Evolutionary conservation across 1,139 yeast species (phyloP).

Genomic region (Groenewaldozyma auringiensis): DNA sequence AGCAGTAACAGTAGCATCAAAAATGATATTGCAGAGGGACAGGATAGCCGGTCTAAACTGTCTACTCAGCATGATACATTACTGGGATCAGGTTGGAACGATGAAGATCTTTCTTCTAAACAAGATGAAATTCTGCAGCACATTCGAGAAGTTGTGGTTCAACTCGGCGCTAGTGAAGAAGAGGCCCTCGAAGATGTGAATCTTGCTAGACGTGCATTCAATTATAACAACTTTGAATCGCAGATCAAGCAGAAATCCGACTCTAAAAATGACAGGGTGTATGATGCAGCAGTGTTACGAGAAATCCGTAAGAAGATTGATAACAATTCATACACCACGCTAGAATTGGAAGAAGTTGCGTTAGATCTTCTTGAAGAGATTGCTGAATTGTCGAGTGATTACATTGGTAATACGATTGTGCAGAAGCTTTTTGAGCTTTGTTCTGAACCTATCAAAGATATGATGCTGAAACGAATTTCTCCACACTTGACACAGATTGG

Average conservation of each 20-base stretch:
- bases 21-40: background rate
- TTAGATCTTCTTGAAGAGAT: slow-evolving; percentile 81
- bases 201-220: slow-evolving; percentile 21
- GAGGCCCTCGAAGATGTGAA: slow-evolving; percentile 17
- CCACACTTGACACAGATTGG: slow-evolving; percentile 88
- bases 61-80: background rate
- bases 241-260: slow-evolving; percentile 26
- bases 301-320: slow-evolving; percentile 48
- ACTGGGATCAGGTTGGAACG: background rate
- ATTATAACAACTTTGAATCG: slow-evolving; percentile 21
- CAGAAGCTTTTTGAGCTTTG: slow-evolving; percentile 78
- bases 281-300: slow-evolving; percentile 78
- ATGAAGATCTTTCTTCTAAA: slow-evolving; percentile 5
- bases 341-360: slow-evolving; percentile 76
- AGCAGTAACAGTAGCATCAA: background rate
- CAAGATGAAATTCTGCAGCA: slow-evolving; percentile 25
- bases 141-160: slow-evolving; percentile 21
- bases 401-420: slow-evolving; percentile 90
- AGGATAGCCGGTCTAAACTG: background rate
- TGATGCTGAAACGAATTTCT: slow-evolving; percentile 71
- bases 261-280: slow-evolving; percentile 44
- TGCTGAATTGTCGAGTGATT: slow-evolving; percentile 87
- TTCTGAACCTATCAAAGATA: slow-evolving; percentile 63
- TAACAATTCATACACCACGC: slow-evolving; percentile 33
- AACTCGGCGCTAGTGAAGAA: slow-evolving; percentile 29